Conservation (phyloP, 129 eudicot species). For the Erigeron canadensis region DNA sequence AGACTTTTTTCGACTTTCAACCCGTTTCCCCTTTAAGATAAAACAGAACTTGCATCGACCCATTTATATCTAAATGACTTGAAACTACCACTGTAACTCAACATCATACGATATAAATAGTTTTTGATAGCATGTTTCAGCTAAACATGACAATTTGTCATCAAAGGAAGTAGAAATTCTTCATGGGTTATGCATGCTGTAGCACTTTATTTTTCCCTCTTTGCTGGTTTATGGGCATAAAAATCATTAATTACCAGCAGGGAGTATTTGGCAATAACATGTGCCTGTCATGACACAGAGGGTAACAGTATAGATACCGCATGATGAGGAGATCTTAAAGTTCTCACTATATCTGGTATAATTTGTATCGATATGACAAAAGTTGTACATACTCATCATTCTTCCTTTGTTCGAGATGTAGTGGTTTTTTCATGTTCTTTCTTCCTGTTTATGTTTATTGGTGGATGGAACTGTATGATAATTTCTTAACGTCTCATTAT, state of each 20-base stretch:
- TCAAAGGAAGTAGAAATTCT: neutral
- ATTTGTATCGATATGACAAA: conserved; percentile 22
- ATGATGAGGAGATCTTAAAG: conserved; percentile 10
- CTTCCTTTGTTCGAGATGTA: neutral
- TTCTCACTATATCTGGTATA: conserved; percentile 13
- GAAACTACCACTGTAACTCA: neutral
- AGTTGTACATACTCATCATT: neutral
- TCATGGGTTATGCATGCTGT: neutral
- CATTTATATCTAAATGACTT: neutral
- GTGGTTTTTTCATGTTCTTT: neutral
- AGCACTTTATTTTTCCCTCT: neutral
- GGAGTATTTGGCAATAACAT: neutral
- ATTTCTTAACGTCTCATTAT: no score
- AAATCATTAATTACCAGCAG: neutral
- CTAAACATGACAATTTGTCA: neutral
- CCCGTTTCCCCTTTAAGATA: neutral
- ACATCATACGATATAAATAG: neutral
- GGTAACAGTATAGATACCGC: neutral
- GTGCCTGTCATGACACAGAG: conserved; percentile 12
- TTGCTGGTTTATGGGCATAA: neutral
- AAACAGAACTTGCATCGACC: neutral
- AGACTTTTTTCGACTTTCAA: neutral
- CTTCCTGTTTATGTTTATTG: conserved; percentile 5
- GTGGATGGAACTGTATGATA: no score
- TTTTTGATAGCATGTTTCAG: neutral